Evolutionary conservation across 2,329 filamentous ascomycete species (phyloP), one percentile per base, ranked within the genome.

Genomic region (Cytospora schulzeri): DNA sequence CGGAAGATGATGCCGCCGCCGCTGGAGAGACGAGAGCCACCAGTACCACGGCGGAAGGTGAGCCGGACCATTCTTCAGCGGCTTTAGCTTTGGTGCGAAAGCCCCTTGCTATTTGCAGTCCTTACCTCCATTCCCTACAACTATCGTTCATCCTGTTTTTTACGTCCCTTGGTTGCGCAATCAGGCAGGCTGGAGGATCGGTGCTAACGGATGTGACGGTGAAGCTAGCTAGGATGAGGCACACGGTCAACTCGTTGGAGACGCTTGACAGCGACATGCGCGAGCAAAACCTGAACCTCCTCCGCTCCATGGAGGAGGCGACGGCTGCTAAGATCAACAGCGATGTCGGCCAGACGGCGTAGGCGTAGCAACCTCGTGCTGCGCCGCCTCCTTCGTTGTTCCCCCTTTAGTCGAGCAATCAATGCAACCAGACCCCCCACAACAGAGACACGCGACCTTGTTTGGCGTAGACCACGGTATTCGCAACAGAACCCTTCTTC

Each of bases 61-160:
- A 88, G 72, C 72, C 74, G 72, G 86, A 89, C 74, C 79, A 85
- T 79, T 86, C 85, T 76, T 88, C 86, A 74, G 80, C 82, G 74
- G 87, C 86, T 77, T 81, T 89, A 78, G 86, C 86, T 79, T 85
- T 84, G 86, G 87, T 89, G 84, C 82, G 87, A 80, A 73, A 77
- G 76, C 78, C 81, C 81, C 77, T 77, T 79, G 76, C 74, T 77
- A 79, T 75, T 75, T 76, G 73, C 71, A 74, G 74, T 71, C 66
- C 62, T 56, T 56, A 57, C 57, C 51, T 67, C 67, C 67, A 57
- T 56, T 59, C 61, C 60, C 60, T 66, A 51, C 64, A 63, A 57
- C 50, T 56, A 35, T 41, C 58, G 31, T 67, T 62, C 60, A 59
- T 64, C 52, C 60, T 55, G 55, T 50, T 66, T 38, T 50, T 65